Base-by-base conservation (phyloP, 2,329 filamentous ascomycete genomes). In the Monosporascus sp. region DNA sequence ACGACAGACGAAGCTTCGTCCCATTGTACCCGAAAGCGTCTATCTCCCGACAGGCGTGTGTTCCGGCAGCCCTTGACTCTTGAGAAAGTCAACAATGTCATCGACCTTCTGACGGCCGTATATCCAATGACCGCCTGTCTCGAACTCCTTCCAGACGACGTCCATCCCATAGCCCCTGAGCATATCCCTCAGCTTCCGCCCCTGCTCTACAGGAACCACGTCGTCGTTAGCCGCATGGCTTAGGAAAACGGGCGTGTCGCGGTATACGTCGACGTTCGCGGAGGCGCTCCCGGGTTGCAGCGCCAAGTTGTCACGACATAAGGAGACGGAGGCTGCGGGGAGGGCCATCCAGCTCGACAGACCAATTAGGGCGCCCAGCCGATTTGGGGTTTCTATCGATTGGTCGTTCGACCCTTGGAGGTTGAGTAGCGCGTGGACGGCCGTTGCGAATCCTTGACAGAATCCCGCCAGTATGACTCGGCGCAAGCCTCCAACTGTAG, bases 221-320 rank as follows among this genome's bases (percentile, higher is more conserved):
- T 68, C 65, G 53, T 79, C 76, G 45, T 79, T 70, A 3, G 59
- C 55, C 47, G 72, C 77, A 55, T 79, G 76, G 55, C 75, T 67
- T 7, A 79, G 59, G 50, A 79, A 64, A 4, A 77, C 59, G 1
- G 75, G 76, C 37, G 75, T 79, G n/a, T 70, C 68, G 35, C 60
- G 58, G 11, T 74, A 22, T 1, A 72, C 62, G 6, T 60, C 57
- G 51, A 69, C 55, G 14, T 41, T 57, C 0, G 65, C 58, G 1
- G 48, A 58, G 5, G 46, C 14, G 17, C 16, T 47, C 8, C 47
- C 41, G 3, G 14, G 22, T 7, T 46, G 43, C 17, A 73, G 49
- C 2, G 54, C 57, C 7, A 77, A 57, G 0, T 67, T 44, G 17
- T 57, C 55, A 37, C 73, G 62, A 14, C 54, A 54, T 27, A 55